These are phyloP conservation scores for Fraxinus angustifolia DNA, from an alignment of 305 asterid genomes.

Conservation along the genomic window DNA sequence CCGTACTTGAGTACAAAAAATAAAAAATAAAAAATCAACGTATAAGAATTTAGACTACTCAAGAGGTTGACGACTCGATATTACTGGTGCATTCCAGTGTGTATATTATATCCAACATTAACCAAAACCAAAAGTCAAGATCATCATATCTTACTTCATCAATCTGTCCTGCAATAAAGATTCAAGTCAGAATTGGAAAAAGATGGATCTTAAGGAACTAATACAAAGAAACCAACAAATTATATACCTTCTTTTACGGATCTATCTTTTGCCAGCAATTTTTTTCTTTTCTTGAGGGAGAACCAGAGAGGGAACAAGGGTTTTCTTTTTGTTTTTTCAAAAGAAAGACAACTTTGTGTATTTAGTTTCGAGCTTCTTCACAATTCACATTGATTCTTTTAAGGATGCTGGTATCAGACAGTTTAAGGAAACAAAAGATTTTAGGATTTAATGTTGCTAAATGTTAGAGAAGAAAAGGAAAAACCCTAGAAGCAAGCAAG, in stretches of 20 bases:
- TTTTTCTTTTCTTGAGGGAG: neutral
- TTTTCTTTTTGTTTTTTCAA: neutral
- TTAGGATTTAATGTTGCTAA: neutral
- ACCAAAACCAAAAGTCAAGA: neutral
- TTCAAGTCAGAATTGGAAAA: neutral
- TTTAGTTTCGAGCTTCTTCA: constrained; percentile 1
- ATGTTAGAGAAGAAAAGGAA: neutral
- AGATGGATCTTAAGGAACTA: neutral
- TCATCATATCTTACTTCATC: neutral
- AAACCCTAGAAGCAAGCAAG: constrained; percentile 31
- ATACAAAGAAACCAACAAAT: neutral
- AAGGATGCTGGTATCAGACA: neutral
- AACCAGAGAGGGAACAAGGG: constrained; percentile 22
- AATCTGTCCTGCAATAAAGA: constrained; percentile 2
- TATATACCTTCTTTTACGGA: constrained; percentile 5
- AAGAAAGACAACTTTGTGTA: constrained; percentile 1
- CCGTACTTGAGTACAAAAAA: neutral
- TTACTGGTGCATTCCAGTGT: neutral
- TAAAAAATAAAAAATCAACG: neutral
- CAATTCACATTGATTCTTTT: constrained; percentile 1
- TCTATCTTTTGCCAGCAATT: neutral
- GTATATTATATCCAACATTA: neutral
- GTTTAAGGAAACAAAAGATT: neutral
- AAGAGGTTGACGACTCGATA: neutral
- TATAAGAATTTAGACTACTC: neutral